Base-by-base conservation (phyloP, 495 filamentous ascomycete genomes). In the Aspergillus bertholletiae region DNA sequence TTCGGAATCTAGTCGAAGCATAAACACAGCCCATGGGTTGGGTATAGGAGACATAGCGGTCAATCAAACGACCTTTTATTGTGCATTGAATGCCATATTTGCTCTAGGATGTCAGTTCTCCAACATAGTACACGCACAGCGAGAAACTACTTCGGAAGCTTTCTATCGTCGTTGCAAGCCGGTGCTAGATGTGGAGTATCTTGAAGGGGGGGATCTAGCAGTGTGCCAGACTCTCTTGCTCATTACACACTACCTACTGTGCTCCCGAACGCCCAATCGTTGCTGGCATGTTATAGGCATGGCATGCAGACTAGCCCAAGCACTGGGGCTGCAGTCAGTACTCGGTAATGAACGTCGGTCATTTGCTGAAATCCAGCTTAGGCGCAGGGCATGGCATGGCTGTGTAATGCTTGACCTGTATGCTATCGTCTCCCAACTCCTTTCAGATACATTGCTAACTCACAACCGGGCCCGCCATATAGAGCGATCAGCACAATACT, bases 281-380 rank as follows among this genome's bases (percentile, higher is more conserved):
- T 76, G 72, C 56, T 79, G 74, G 76, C 66, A 69, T 49, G 60
- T 64, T 17, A 54, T 71, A 3, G 74, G 74, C 7, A 64, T 67
- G 5, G 72, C 72, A 2, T 62, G 66, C 20, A 56, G 73, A 18
- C 46, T 73, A 18, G 74, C 72, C 8, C 61, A 74, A 39, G 65
- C 65, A 0, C 32, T 76, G 2, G 73, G 72, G 2, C 46, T 79
- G 13, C 67, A 75, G 13, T 48, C 45, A 28, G 23, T 57, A 57
- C 4, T n/a, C 23, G 23, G 54, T 54, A 18, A 56, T 26, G 7
- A 30, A 23, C 32, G 62, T 44, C 40, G 30, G n/a, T 56, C 55
- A 27, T 64, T 69, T 28, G 57, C 68, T 11, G 55, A 69, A 8
- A 47, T 61, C 4, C 68, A 77, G 51, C 71, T 77, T 32, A 61